Percentiles rank a stretch among this genome's conserved stretches.
phyloP scores from a whole-genome alignment of 1,284 basidiomycete species.

The Apiotrichum sp. region DNA sequence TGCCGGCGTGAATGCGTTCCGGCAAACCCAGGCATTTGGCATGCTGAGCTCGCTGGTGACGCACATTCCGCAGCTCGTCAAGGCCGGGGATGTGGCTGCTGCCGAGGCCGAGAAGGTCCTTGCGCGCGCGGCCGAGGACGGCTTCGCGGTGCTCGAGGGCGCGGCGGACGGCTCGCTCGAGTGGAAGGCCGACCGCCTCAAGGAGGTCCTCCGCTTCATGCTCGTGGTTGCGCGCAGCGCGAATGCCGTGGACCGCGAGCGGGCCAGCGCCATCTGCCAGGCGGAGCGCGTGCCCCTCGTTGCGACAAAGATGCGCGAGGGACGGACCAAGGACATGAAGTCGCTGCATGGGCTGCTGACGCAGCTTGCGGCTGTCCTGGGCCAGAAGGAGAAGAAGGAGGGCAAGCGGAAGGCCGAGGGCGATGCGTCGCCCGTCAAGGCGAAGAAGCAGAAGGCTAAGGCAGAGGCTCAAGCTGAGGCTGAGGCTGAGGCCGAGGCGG shows the following conservation, averaged over 20 bases:
- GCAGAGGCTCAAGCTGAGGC: constrained; percentile 11
- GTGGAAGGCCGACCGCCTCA: constrained; percentile 64
- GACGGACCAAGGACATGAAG: constrained; percentile 51
- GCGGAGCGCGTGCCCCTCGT: constrained; percentile 27
- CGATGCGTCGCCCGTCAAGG: background rate
- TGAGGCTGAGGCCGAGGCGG: constrained; percentile 14
- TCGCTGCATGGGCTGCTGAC: constrained; percentile 52
- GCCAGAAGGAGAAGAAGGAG: constrained; percentile 17
- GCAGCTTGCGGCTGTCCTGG: constrained; percentile 49
- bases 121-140: constrained; percentile 53
- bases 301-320: constrained; percentile 43
- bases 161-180: constrained; percentile 47
- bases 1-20: constrained; percentile 61
- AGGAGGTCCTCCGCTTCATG: constrained; percentile 70
- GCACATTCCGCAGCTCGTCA: constrained; percentile 55
- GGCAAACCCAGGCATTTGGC: constrained; percentile 66
- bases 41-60: constrained; percentile 64
- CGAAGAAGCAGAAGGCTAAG: constrained; percentile 7
- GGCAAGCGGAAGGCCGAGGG: constrained; percentile 35
- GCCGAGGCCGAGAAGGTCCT: constrained; percentile 52
- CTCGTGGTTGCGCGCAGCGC: constrained; percentile 63
- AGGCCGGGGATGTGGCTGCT: constrained; percentile 30
- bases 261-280: background rate
- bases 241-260: constrained; percentile 31
- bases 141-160: constrained; percentile 54